Evolutionary conservation across 768 basidiomycete species (phyloP), one percentile per base, ranked within the genome.

Genomic region (Chalciporus piperatus): DNA sequence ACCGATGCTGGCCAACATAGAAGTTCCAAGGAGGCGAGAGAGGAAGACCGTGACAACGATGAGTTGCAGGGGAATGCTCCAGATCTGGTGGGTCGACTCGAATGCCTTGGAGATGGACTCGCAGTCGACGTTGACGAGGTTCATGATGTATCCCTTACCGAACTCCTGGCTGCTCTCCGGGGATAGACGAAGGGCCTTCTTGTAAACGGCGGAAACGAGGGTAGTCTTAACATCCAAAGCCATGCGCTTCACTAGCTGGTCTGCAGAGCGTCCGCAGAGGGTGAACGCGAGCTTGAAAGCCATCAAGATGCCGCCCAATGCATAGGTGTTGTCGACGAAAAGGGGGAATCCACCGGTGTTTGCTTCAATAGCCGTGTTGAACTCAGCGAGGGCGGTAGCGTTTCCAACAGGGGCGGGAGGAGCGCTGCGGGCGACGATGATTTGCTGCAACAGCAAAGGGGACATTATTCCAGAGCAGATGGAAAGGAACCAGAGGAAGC

Each of bases 271-370:
- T 20, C 65, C 65, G 41, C 58, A 67, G 20, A 67, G 22, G 6
- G 63, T 59, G 44, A 25, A 58, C n/a, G 57, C 41, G 1, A 67
- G 19, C 49, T 67, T 67, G 51, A 66, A 43, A 23, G 28, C 62
- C 44, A 67, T 57, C 25, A 67, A 53, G 14, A 66, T 54, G 38
- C 56, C 52, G 6, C 46, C 66, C 37, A 67, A 37, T 10, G 47
- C 53, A 33, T 64, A 67, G 39, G 65, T 66, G 28, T 51, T 50
- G 50, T 66, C 51, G 17, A 60, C 16, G 39, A 67, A 58, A 6
- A 67, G 57, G 37, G 65, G 65, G 41, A 67, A 65, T 25, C 65
- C 65, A n/a, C 65, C 65, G 4, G 65, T 67, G n/a, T 35, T 37
- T 33, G 42, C 20, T 52, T 63, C 41, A 22, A 67, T 65, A 9